Conservation (phyloP, 176 grass and related monocot species). For the Paspalum notatum region DNA sequence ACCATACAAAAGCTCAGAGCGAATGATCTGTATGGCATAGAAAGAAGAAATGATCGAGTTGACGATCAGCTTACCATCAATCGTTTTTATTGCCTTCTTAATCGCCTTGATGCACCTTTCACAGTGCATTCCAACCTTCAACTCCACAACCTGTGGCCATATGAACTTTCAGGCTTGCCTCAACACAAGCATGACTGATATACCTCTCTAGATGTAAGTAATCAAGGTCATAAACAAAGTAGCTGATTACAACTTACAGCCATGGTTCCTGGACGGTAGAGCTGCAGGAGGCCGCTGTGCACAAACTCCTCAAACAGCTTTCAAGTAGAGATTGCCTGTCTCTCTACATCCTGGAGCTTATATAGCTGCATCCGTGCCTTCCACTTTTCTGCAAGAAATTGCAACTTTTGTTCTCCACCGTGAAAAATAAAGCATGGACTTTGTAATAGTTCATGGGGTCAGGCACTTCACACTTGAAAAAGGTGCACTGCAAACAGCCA, state of each 20-base stretch:
- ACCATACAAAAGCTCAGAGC: neutral
- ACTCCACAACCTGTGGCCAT: constrained; percentile 70
- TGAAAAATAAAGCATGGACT: constrained; percentile 50
- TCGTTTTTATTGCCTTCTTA: constrained; percentile 92
- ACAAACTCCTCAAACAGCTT: constrained; percentile 19
- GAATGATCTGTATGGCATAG: neutral
- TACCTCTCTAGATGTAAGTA: neutral
- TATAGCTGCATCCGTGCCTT: constrained; percentile 58
- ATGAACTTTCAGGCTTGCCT: constrained; percentile 24
- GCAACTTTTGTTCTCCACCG: constrained; percentile 58
- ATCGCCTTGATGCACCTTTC: constrained; percentile 94
- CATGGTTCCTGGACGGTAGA: constrained; percentile 43
- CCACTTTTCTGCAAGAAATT: constrained; percentile 46
- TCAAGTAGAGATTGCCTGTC: constrained; percentile 21
- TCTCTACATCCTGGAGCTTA: constrained; percentile 42
- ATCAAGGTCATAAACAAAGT: constrained; percentile 8
- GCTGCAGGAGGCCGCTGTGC: constrained; percentile 16
- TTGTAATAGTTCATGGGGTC: constrained; percentile 36
- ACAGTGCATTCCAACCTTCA: constrained; percentile 97
- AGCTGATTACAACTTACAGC: constrained; percentile 58
- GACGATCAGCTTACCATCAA: constrained; percentile 53
- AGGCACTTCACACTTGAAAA: constrained; percentile 62
- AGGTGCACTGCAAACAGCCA: constrained; percentile 17
- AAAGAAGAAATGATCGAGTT: neutral
- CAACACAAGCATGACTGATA: neutral